A percentile compares a stretch with the other conserved stretches of the same genome.
Evolutionary conservation across 257 asterid species (phyloP).

Genomic region (Eustoma russellianum): DNA sequence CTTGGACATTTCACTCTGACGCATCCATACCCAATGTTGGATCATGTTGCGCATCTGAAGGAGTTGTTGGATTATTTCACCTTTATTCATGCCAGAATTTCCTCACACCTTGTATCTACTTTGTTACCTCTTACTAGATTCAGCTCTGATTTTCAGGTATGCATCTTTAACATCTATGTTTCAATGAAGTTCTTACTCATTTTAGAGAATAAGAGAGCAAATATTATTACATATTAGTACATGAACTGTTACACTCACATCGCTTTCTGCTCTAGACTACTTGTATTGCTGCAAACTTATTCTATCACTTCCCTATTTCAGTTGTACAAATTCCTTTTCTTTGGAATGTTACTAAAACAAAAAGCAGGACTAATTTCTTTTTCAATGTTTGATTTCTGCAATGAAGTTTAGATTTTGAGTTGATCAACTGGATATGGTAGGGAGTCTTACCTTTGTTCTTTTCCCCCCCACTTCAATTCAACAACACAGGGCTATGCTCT

Average conservation of each 20-base stretch:
- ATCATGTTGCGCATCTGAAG: conserved; percentile 60
- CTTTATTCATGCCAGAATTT: conserved; percentile 51
- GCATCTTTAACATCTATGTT: conserved; percentile 9
- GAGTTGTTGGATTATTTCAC: conserved; percentile 82
- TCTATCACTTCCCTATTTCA: no score
- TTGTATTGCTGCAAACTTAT: no score
- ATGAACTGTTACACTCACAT: no score
- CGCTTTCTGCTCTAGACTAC: no score
- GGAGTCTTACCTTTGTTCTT: background rate
- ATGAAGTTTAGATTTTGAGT: no score
- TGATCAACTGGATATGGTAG: no score
- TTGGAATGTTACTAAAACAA: no score
- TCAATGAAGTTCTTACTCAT: conserved; percentile 7
- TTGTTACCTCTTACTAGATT: conserved; percentile 59
- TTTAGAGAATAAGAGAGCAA: conserved; percentile 1
- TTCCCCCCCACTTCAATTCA: conserved; percentile 3
- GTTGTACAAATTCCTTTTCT: no score
- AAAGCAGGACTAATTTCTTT: no score
- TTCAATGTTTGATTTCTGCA: no score
- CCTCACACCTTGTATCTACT: conserved; percentile 48
- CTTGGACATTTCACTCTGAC: conserved; percentile 50
- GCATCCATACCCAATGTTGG: conserved; percentile 64
- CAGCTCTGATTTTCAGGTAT: conserved; percentile 68
- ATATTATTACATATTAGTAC: background rate
- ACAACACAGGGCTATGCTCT: conserved; percentile 56